Base-by-base conservation (phyloP, 805 yeast species). In the Blastobotrys mokoenaii region DNA sequence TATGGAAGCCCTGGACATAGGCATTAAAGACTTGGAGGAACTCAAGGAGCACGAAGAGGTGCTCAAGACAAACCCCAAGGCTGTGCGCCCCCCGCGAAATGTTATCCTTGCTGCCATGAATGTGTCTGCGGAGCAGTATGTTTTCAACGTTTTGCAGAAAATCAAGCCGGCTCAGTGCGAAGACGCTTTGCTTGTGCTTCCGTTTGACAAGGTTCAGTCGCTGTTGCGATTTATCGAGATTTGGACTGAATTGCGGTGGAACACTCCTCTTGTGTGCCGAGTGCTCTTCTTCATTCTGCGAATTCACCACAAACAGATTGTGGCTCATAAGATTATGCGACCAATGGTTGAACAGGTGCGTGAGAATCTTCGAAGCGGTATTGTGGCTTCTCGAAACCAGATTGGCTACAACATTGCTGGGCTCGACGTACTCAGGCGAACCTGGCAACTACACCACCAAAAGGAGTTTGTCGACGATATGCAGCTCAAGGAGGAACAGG, bases 1-100 rank as follows among this genome's bases (percentile, higher is more conserved):
- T 40, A 81, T 86, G 76, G 97, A 90, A 61, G 96, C 97, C 0
- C 67, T 90, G 41, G 97, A 93, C 52, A 68, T 89, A 48, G 95
- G 94, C 0, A 66, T 68, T 14, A 78, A 76, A 42, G 96, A 88
- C 54, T 65, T 85, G 36, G 81, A 77, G 37, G 75, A 76, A 10
- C 53, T 61, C 12, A 76, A 72, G 45, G 74, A 71, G 35, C 81
- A 81, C 57, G 59, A 58, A 32, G 59, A 57, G 33, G 76, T 69
- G n/a, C 50, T 64, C 43, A 57, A 61, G 36, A 71, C 69, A 40
- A 72, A 71, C 52, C 56, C 66, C 6, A 71, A 71, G 2, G 67
- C 66, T 5, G 72, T 71, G 37, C 70, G 70, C 46, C 94, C 95
- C 3, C 67, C 73, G 3, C 75, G 79, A 32, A 75, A 87, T 59